Evolutionary conservation across 768 basidiomycete genomes (phyloP), one percentile per base, ranked within the genome.

Genomic region (Suillus subaureus): DNA sequence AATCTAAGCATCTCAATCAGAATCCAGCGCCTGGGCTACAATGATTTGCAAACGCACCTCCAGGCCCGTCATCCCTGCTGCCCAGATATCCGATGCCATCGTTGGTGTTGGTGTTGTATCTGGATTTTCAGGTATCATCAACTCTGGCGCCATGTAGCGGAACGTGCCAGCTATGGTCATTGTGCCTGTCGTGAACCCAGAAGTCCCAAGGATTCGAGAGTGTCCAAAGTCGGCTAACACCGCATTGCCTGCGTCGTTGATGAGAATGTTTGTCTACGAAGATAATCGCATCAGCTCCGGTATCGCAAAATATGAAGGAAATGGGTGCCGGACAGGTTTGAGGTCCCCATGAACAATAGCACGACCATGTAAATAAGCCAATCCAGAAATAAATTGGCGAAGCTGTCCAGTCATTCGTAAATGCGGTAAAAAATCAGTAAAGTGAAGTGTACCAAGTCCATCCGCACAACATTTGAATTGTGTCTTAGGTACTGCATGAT

Each of bases 321-420:
- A 31, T 26, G 31, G 5, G 15, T n/a, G 55, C 76, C 81, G 37
- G 68, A 87, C 87, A 66, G 87, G 86, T 76, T 88, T 88, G 63
- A 88, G 74, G 66, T 88, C 87, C 4, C 87, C 87, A 67, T 88
- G 87, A 16, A 89, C 77, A 26, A 89, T 82, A 16, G 80, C 77
- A 3, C 85, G 85, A 56, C 80, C 79, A 66, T 89, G 88, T 6
- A 89, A 77, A 72, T 89, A 88, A 11, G 79, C 69, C 51, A 89
- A 81, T 7, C 85, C 88, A 4, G 82, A 83, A 1, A 87, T 85
- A 12, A 88, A 79, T 73, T 88, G 84, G n/a, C 76, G 71, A 35
- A 89, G 69, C 87, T 89, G 60, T 1, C 13, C 1, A 4, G 42
- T 60, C 9, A 2, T 54, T 61, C 16, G 37, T 21, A 26, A 18